Conservation (phyloP, 2,329 filamentous ascomycete genomes). For the Leptoxyphium fumago region DNA sequence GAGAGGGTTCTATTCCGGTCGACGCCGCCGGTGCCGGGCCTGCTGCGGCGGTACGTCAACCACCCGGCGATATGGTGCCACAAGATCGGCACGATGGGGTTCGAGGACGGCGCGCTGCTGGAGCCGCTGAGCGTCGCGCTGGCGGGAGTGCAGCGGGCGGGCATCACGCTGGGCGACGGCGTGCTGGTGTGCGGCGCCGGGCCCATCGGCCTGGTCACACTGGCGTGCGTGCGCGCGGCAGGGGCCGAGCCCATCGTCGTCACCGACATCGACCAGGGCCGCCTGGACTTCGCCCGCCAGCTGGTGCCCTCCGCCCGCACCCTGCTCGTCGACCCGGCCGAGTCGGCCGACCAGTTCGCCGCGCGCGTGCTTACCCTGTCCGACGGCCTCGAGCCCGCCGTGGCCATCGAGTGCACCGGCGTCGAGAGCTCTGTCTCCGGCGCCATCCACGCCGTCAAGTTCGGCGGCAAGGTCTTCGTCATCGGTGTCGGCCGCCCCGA, state of each 20-base stretch:
- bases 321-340: slow-evolving; percentile 54
- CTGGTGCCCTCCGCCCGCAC: slow-evolving; percentile 67
- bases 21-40: slow-evolving; percentile 75
- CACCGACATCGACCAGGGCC: slow-evolving; percentile 82
- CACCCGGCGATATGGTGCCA: slow-evolving; percentile 92
- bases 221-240: slow-evolving; percentile 71
- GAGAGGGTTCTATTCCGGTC: slow-evolving; percentile 74
- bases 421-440: slow-evolving; percentile 77
- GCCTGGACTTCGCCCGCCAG: slow-evolving; percentile 71
- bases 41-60: slow-evolving; percentile 85
- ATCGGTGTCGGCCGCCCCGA: slow-evolving; percentile 92
- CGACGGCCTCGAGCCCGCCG: slow-evolving; percentile 63
- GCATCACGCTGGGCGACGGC: slow-evolving; percentile 68
- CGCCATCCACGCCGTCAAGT: slow-evolving; percentile 81
- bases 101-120: slow-evolving; percentile 77
- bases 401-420: slow-evolving; percentile 86
- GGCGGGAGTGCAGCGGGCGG: slow-evolving; percentile 72
- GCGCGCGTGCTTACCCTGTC: slow-evolving; percentile 53
- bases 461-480: slow-evolving; percentile 93
- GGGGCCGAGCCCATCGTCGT: slow-evolving; percentile 85
- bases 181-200: slow-evolving; percentile 85
- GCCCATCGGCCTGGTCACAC: slow-evolving; percentile 79
- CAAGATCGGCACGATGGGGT: slow-evolving; percentile 86
- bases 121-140: slow-evolving; percentile 84
- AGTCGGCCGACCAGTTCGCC: slow-evolving; percentile 56